Evolutionary conservation across 768 basidiomycete species (phyloP).

Genomic region (Hygrophorus pudorinus): DNA sequence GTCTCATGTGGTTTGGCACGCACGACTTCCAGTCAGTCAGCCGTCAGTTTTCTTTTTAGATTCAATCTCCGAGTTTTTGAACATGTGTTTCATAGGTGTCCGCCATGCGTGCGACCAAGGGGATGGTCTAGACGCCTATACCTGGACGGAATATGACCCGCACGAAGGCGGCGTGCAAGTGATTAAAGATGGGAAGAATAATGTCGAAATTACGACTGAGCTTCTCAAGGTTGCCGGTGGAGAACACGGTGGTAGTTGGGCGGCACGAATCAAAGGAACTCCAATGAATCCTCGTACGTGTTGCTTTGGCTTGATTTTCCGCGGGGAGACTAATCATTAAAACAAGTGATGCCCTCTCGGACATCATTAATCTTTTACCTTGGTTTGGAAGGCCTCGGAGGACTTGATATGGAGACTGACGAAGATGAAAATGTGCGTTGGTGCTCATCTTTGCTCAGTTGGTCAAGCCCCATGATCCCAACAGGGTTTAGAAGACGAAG

Average conservation of each 20-base stretch:
- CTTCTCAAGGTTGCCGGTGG: conserved; percentile 83
- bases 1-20: conserved; percentile 90
- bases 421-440: conserved; percentile 59
- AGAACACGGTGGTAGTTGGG: conserved; percentile 82
- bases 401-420: conserved; percentile 68
- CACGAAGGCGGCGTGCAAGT: conserved; percentile 82
- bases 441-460: background rate
- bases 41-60: conserved; percentile 25
- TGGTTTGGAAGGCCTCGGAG: conserved; percentile 82
- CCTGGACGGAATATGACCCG: conserved; percentile 82
- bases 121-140: conserved; percentile 72
- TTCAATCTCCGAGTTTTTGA: conserved; percentile 4
- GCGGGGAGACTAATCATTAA: no score
- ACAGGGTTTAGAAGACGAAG: conserved; percentile 65
- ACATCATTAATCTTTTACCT: conserved; percentile 80
- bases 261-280: conserved; percentile 70
- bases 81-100: conserved; percentile 34
- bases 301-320: background rate
- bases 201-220: conserved; percentile 76
- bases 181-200: conserved; percentile 71
- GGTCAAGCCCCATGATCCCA: conserved; percentile 5
- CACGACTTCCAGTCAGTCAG: conserved; percentile 67
- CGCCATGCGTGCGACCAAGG: conserved; percentile 87
- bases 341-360: conserved; percentile 38
- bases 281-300: conserved; percentile 58